Conservation (phyloP, 1,139 yeast genomes). For the Suhomyces ambrosiae region DNA sequence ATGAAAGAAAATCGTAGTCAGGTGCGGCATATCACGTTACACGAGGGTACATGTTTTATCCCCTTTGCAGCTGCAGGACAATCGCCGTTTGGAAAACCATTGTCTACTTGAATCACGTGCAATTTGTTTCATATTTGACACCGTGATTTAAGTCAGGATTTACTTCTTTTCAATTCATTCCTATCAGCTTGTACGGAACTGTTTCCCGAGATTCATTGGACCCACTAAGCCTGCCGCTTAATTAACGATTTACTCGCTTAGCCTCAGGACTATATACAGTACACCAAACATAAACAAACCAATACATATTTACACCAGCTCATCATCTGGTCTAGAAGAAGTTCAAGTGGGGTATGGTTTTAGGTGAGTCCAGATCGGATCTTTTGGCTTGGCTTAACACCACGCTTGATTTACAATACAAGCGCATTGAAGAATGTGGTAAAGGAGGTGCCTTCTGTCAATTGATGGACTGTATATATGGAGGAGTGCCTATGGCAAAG, state of each 20-base stretch:
- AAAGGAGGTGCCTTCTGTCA: constrained; percentile 95
- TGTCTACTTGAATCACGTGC: not conserved
- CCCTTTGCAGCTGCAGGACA: not conserved
- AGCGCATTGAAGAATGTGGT: constrained; percentile 91
- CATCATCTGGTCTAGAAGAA: not conserved
- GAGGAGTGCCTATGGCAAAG: constrained; percentile 76
- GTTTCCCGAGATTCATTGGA: too few species aligned
- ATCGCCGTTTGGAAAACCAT: not conserved
- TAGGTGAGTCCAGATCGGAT: constrained; percentile 81
- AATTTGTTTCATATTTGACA: not conserved
- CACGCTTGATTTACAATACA: constrained; percentile 62
- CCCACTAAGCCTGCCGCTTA: too few species aligned
- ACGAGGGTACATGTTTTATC: not conserved
- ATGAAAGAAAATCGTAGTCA: too few species aligned
- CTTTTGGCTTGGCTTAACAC: constrained; percentile 83
- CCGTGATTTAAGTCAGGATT: not conserved
- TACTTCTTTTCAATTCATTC: not conserved
- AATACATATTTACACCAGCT: not conserved
- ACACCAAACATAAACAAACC: not conserved
- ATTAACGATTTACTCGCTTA: not conserved
- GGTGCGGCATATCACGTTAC: too few species aligned
- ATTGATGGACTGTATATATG: constrained; percentile 79
- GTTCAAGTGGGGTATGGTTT: constrained; percentile 20
- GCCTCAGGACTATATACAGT: not conserved
- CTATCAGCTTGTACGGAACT: too few species aligned